These are phyloP conservation scores for Oxyria digyna DNA, from an alignment of 148 eudicot species.

Conservation along the genomic window DNA sequence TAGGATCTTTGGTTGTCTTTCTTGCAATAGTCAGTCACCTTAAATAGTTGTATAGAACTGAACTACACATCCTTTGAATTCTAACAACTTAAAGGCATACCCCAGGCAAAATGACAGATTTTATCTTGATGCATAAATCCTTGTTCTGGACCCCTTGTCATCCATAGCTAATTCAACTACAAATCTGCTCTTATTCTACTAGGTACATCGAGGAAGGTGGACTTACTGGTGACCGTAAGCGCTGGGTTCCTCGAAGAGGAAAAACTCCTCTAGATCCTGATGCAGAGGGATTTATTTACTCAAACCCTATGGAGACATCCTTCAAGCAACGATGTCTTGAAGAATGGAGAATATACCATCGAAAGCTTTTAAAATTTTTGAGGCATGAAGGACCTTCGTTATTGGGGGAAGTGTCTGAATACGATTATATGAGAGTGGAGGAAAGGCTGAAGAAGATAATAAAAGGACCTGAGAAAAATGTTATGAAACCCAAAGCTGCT, in stretches of 20 bases:
- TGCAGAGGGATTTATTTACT: slow-evolving; percentile 68
- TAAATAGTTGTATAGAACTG: background rate
- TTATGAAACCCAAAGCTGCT: slow-evolving; percentile 90
- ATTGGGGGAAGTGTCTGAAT: slow-evolving; percentile 62
- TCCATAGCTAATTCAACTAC: background rate
- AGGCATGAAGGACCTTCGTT: slow-evolving; percentile 62
- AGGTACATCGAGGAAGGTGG: slow-evolving; percentile 94
- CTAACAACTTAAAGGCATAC: background rate
- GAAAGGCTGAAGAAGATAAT: slow-evolving; percentile 73
- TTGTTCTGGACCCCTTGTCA: background rate
- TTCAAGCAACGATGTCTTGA: slow-evolving; percentile 88
- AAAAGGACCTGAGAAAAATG: slow-evolving; percentile 69
- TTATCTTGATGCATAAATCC: background rate
- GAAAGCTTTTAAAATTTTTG: slow-evolving; percentile 63
- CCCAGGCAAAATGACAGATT: background rate
- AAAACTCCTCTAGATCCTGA: slow-evolving; percentile 95
- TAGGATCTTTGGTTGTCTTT: background rate
- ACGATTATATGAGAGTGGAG: slow-evolving; percentile 69
- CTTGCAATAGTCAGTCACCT: too few relatives aligned
- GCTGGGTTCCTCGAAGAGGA: slow-evolving; percentile 98
- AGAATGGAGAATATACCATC: slow-evolving; percentile 55
- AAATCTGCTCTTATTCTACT: slow-evolving; percentile 11
- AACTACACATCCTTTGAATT: background rate
- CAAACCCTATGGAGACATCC: slow-evolving; percentile 78
- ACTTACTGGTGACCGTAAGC: slow-evolving; percentile 91